Evolutionary conservation across 176 grass and related monocot genomes (phyloP).

Genomic region (Phyllostachys edulis): DNA sequence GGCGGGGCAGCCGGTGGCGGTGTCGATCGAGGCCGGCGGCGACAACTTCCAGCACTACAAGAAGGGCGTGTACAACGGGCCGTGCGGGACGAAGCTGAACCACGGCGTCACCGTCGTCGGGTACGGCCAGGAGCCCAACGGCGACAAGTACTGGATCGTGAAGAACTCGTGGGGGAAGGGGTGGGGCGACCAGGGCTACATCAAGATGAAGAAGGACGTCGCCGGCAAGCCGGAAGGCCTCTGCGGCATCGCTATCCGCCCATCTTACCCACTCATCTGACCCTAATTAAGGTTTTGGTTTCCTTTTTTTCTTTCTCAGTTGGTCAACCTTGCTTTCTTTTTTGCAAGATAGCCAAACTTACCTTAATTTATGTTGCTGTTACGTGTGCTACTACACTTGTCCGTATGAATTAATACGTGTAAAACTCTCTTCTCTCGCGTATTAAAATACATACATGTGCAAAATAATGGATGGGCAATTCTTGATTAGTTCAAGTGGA

Average conservation of each 20-base stretch:
- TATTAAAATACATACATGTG: neutral
- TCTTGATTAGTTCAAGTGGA: neutral
- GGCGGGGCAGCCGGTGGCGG: slow-evolving; percentile 53
- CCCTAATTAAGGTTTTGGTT: neutral
- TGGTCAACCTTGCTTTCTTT: neutral
- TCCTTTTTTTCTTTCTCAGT: neutral
- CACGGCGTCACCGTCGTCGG: slow-evolving; percentile 65
- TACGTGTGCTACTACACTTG: neutral
- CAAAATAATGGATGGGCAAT: neutral
- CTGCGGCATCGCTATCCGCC: slow-evolving; percentile 69
- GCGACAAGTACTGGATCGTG: slow-evolving; percentile 58
- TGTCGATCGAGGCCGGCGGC: slow-evolving; percentile 60
- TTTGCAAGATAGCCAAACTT: too few species aligned
- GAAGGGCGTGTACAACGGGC: slow-evolving; percentile 56
- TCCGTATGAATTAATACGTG: neutral
- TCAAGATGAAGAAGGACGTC: slow-evolving; percentile 59
- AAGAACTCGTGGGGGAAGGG: slow-evolving; percentile 72
- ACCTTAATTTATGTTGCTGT: neutral
- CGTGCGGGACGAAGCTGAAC: slow-evolving; percentile 51
- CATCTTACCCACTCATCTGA: slow-evolving; percentile 53
- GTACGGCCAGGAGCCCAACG: slow-evolving; percentile 24
- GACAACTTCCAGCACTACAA: slow-evolving; percentile 58
- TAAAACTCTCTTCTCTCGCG: too few species aligned
- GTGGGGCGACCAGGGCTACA: slow-evolving; percentile 64
- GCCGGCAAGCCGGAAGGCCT: slow-evolving; percentile 52